Evolutionary conservation across 164 flowering plant species (phyloP), one percentile per base, ranked within the genome.

Genomic region (Magnolia kwangsiensis): DNA sequence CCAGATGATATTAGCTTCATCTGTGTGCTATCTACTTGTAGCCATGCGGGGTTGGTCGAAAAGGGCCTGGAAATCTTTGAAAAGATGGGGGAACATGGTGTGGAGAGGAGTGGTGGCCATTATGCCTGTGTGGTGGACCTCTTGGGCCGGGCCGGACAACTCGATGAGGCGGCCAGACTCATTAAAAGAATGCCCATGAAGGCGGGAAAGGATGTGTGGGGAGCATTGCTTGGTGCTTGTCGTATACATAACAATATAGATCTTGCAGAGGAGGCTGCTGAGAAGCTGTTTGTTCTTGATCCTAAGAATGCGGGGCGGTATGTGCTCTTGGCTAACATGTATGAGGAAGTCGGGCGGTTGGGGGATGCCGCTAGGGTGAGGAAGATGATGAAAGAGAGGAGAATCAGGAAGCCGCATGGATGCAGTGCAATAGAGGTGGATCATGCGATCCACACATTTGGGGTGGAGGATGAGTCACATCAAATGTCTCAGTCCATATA

Each of bases 201-300:
- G 67, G 74, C 84, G 4, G 87, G 84, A 31, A 83, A 75, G 79
- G 83, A 83, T 77, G 86, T 80, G 0, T 84, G 85, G 72, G 87
- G 87, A 37, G 87, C 87, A 14, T 76, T 87, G 75, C 85, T 85
- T 20, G 88, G 89, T 77, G 87, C 87, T 49, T 86, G 87, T 72
- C 78, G 84, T 68, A 84, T 81, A 61, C 81, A 86, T 71, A 80
- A 78, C 24, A 76, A 83, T n/a, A 61, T 85, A 63, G 85, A 82
- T 72, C 83, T 87, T 16, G 88, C 88, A 2, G 85, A 84, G 70
- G 80, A 74, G 63, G 86, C 73, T 63, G 87, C 86, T 2, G 59
- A 81, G 71, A 83, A 75, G 74, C 76, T 87, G 79, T 81, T 85
- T 73, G 75, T 77, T 63, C 81, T 87, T 51, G 90, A 87, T 63